Evolutionary conservation across 768 basidiomycete genomes (phyloP).

Genomic region (Calocera cornea): DNA sequence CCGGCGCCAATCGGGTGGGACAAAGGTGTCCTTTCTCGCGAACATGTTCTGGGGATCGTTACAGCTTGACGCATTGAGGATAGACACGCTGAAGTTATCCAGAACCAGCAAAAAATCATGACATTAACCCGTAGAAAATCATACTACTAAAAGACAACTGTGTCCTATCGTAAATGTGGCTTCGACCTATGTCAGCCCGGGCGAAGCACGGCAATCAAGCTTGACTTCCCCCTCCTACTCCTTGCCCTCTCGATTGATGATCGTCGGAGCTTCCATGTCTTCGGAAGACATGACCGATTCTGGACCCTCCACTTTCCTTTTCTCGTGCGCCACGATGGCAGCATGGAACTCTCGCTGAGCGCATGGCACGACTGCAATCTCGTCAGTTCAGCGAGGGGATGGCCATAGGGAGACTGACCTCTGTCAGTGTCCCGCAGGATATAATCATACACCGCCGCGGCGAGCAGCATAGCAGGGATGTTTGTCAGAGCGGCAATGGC

Average conservation of each 20-base stretch:
- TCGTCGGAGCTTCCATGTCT: neutral
- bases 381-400: neutral
- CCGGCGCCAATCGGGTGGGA: too few species aligned
- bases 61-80: too few species aligned
- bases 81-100: too few species aligned
- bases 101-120: too few species aligned
- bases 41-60: too few species aligned
- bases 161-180: too few species aligned
- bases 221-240: too few species aligned
- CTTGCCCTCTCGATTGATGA: neutral
- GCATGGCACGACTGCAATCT: constrained; percentile 8
- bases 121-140: too few species aligned
- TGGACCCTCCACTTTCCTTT: neutral
- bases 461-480: constrained; percentile 48
- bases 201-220: too few species aligned
- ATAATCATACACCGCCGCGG: constrained; percentile 40
- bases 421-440: constrained; percentile 46
- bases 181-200: too few species aligned
- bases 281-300: neutral
- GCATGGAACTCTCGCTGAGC: constrained; percentile 15
- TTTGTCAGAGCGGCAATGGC: constrained; percentile 53
- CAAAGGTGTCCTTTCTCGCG: too few species aligned
- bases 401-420: constrained; percentile 18
- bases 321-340: constrained; percentile 11
- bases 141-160: too few species aligned